These are phyloP conservation scores for Dactylonectria estremocensis DNA, from an alignment of 2,329 filamentous ascomycete species.

Conservation along the genomic window DNA sequence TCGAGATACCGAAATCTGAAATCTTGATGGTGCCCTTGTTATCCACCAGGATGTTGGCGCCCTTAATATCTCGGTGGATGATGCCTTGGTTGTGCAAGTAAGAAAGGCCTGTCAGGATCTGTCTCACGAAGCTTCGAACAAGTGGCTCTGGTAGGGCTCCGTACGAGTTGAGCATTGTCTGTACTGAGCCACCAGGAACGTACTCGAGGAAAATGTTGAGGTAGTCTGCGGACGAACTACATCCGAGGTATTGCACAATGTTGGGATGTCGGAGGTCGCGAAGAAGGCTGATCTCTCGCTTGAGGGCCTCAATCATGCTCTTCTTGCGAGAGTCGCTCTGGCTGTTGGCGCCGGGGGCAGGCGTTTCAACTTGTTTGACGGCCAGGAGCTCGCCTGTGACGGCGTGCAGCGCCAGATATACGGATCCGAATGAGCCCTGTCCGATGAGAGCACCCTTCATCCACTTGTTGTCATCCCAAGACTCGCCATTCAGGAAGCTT, in stretches of 20 bases:
- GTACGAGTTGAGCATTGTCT: conserved; percentile 99
- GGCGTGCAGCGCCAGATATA: conserved; percentile 94
- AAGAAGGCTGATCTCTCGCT: conserved; percentile 94
- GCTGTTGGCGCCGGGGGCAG: conserved; percentile 82
- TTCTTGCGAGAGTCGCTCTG: conserved; percentile 93
- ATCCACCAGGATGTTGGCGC: conserved; percentile 97
- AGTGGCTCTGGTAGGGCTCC: conserved; percentile 94
- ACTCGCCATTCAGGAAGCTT: conserved; percentile 92
- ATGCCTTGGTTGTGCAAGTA: conserved; percentile 97
- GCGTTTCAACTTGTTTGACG: conserved; percentile 97
- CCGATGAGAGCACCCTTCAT: conserved; percentile 99
- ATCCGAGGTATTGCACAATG: conserved; percentile 98
- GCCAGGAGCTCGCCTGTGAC: conserved; percentile 98
- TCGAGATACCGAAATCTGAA: conserved; percentile 98
- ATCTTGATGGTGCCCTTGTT: conserved; percentile 99
- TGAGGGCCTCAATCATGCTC: conserved; percentile 97
- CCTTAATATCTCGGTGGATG: conserved; percentile 99
- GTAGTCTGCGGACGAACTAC: conserved; percentile 89
- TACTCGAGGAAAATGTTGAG: conserved; percentile 99
- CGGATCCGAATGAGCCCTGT: conserved; percentile 95
- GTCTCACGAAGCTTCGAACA: conserved; percentile 95
- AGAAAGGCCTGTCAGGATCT: conserved; percentile 92
- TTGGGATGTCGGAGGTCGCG: conserved; percentile 96
- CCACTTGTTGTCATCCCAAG: conserved; percentile 98
- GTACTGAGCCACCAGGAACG: conserved; percentile 96